Conservation (phyloP, 768 basidiomycete species). For the Ramaria rubella region DNA sequence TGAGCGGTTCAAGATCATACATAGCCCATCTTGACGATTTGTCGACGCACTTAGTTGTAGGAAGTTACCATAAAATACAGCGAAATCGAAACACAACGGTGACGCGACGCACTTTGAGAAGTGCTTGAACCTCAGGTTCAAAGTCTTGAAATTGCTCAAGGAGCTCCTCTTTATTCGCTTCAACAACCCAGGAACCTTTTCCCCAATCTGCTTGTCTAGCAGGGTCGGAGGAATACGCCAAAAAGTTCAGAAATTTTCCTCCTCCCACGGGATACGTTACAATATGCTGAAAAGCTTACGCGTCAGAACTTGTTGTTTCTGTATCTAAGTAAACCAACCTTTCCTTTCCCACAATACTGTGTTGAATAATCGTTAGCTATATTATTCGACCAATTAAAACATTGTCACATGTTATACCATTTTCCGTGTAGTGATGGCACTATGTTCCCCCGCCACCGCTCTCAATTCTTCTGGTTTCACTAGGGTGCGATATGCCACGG, state of each 20-base stretch:
- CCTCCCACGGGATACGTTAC: slow-evolving; percentile 10
- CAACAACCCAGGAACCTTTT: neutral
- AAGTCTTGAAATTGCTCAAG: slow-evolving; percentile 40
- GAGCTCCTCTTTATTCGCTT: slow-evolving; percentile 32
- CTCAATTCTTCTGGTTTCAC: neutral
- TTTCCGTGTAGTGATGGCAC: neutral
- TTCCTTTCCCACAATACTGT: slow-evolving; percentile 6
- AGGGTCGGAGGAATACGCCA: slow-evolving; percentile 5
- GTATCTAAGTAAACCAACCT: neutral
- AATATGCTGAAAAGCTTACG: neutral
- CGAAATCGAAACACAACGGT: neutral
- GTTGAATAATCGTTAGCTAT: neutral
- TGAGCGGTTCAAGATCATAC: slow-evolving; percentile 49
- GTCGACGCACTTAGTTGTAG: slow-evolving; percentile 42
- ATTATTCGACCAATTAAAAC: neutral
- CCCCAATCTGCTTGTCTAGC: neutral
- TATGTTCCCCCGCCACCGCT: neutral
- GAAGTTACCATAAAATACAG: neutral
- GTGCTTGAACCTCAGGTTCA: slow-evolving; percentile 53
- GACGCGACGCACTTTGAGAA: slow-evolving; percentile 41
- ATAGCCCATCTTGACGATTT: slow-evolving; percentile 56
- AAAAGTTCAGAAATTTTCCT: slow-evolving; percentile 5
- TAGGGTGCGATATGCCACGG: slow-evolving; percentile 7
- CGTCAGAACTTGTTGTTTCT: neutral
- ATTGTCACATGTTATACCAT: neutral